Percentiles rank a stretch among this genome's conserved stretches.
These are phyloP conservation scores for Trametes villosa DNA, from an alignment of 768 basidiomycete genomes.

Conservation along the genomic window DNA sequence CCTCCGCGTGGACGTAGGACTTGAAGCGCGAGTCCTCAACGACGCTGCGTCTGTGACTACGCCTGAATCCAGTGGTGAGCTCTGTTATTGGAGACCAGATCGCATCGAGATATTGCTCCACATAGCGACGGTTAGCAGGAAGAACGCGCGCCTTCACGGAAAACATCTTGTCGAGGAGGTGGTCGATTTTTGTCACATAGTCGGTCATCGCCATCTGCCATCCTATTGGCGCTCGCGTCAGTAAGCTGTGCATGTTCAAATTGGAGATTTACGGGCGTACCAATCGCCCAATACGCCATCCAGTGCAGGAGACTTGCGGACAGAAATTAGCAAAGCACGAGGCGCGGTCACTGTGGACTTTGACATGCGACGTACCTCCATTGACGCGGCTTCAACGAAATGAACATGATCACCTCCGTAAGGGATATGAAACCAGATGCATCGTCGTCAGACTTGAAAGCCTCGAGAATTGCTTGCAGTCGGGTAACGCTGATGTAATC, in stretches of 20 bases:
- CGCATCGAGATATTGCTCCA: slow-evolving; percentile 34
- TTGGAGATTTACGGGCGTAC: slow-evolving; percentile 12
- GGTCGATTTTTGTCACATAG: slow-evolving; percentile 17
- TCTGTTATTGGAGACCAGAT: slow-evolving; percentile 9
- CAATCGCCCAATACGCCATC: slow-evolving; percentile 40
- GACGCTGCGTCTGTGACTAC: slow-evolving; percentile 27
- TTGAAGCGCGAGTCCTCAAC: slow-evolving; percentile 32
- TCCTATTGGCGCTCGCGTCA: slow-evolving; percentile 9
- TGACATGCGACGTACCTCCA: slow-evolving; percentile 31
- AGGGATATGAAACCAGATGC: slow-evolving; percentile 42
- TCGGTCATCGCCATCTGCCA: slow-evolving; percentile 27
- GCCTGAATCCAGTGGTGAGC: slow-evolving; percentile 17
- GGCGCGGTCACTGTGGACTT: too few species aligned
- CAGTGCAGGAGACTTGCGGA: slow-evolving; percentile 33
- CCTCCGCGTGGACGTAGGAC: slow-evolving; percentile 29
- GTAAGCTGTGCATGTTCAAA: background rate
- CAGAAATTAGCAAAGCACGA: background rate
- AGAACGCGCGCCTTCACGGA: slow-evolving; percentile 12
- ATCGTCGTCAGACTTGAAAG: slow-evolving; percentile 47
- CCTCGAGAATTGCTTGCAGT: slow-evolving; percentile 40
- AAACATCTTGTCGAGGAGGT: slow-evolving; percentile 22
- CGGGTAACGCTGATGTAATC: slow-evolving; percentile 38
- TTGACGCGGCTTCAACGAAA: slow-evolving; percentile 30
- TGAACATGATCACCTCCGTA: slow-evolving; percentile 39
- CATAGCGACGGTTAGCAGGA: slow-evolving; percentile 27